Conservation (phyloP, 441 rosid species). For the Arabidopsis lyrata region DNA sequence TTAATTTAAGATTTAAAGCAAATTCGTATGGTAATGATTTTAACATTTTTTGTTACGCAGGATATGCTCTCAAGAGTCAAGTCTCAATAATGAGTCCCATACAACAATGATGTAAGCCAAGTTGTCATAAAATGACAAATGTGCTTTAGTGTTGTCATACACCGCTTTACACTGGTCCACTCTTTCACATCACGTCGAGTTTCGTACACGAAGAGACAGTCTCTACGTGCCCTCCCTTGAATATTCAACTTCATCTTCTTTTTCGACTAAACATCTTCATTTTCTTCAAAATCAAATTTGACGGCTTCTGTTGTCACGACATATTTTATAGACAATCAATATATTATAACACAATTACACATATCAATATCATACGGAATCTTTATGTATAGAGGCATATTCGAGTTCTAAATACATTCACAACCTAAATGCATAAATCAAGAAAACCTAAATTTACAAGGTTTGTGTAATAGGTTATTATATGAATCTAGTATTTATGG, state of each 20-base stretch:
- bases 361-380: neutral
- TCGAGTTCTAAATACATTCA: too few relatives aligned
- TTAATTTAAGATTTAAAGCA: too few relatives aligned
- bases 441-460: too few relatives aligned
- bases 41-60: neutral
- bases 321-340: conserved; percentile 7
- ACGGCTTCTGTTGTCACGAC: neutral
- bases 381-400: too few relatives aligned
- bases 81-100: neutral
- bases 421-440: too few relatives aligned
- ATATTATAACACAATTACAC: neutral
- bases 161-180: conserved; percentile 17
- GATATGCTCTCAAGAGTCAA: neutral
- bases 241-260: conserved; percentile 27
- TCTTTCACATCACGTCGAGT: conserved; percentile 21
- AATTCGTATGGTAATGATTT: neutral
- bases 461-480: too few relatives aligned
- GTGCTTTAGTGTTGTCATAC: conserved; percentile 11
- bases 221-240: conserved; percentile 29
- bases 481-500: too few relatives aligned
- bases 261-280: neutral
- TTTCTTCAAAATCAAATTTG: conserved; percentile 16
- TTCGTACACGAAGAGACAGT: conserved; percentile 24
- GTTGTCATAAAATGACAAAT: conserved; percentile 33
- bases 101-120: conserved; percentile 28